Conservation (phyloP, 441 rosid species). For the Flueggea neowawraea region DNA sequence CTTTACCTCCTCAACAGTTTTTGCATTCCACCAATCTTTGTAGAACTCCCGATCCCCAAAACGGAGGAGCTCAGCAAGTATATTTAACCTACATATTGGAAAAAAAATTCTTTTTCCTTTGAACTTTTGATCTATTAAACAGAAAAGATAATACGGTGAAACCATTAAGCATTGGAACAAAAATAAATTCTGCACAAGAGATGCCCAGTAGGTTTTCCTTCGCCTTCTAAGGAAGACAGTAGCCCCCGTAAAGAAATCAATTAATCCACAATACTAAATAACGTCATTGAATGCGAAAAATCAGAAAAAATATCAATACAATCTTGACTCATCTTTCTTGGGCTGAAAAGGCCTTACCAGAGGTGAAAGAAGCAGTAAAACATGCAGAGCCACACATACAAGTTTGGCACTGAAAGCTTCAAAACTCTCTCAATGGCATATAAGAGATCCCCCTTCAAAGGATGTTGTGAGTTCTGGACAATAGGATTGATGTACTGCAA, state of each 20-base stretch:
- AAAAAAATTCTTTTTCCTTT: neutral
- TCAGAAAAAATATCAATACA: too few relatives aligned
- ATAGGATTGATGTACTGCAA: conserved; percentile 98
- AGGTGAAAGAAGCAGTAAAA: conserved; percentile 99
- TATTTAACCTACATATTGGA: conserved; percentile 66
- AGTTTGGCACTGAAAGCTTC: conserved; percentile 95
- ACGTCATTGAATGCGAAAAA: too few relatives aligned
- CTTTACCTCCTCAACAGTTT: conserved; percentile 88
- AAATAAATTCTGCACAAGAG: neutral
- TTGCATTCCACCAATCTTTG: conserved; percentile 99
- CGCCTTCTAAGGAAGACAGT: too few relatives aligned
- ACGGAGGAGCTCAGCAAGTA: conserved; percentile 90
- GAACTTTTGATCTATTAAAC: neutral
- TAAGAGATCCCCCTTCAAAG: conserved; percentile 83
- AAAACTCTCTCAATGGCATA: conserved; percentile 91
- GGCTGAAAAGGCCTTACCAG: conserved; percentile 47
- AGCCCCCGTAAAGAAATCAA: too few relatives aligned
- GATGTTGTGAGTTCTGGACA: conserved; percentile 93
- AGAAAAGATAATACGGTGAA: too few relatives aligned
- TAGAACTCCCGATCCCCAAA: conserved; percentile 99
- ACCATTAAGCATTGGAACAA: too few relatives aligned
- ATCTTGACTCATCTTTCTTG: neutral
- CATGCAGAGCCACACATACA: conserved; percentile 99
- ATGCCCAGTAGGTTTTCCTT: neutral
- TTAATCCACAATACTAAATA: too few relatives aligned